Evolutionary conservation across 2,329 filamentous ascomycete species (phyloP).

Genomic region (Fusarium floridanum): DNA sequence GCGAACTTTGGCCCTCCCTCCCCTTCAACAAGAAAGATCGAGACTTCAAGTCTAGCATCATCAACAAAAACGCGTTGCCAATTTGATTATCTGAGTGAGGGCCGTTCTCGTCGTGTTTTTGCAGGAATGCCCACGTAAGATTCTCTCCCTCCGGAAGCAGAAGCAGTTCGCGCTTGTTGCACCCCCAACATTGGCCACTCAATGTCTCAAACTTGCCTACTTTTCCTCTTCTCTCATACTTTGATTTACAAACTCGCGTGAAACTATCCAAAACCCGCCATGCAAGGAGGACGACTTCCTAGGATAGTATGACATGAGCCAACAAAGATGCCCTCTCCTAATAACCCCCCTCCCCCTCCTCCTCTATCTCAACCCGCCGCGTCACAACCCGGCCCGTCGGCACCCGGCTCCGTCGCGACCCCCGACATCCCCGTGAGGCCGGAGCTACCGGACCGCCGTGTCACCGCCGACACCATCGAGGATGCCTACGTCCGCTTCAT

Average conservation of each 20-base stretch:
- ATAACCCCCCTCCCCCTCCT: conserved; percentile 23
- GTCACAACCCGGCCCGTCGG: conserved; percentile 31
- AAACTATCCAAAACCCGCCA: conserved; percentile 22
- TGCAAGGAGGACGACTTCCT: neutral
- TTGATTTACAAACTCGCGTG: conserved; percentile 15
- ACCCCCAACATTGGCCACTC: neutral
- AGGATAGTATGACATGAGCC: conserved; percentile 41
- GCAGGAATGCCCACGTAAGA: conserved; percentile 10
- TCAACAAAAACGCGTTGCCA: conserved; percentile 3
- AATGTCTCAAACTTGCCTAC: conserved; percentile 36
- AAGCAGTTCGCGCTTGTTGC: neutral
- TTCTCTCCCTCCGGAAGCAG: neutral
- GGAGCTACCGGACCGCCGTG: conserved; percentile 73
- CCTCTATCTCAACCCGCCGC: conserved; percentile 32
- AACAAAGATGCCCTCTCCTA: conserved; percentile 38
- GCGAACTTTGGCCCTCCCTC: conserved; percentile 5
- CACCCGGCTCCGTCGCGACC: conserved; percentile 27
- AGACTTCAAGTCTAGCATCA: neutral
- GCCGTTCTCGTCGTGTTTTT: conserved; percentile 3
- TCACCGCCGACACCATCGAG: conserved; percentile 79
- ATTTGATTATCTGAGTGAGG: neutral
- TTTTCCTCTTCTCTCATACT: conserved; percentile 11
- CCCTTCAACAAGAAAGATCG: neutral
- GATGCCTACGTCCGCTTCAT: conserved; percentile 88
- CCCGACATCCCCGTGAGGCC: conserved; percentile 38